Percentiles rank a stretch among this genome's conserved stretches.
These are phyloP conservation scores for Yarrowia alimentaria DNA, from an alignment of 805 yeast species.

Conservation along the genomic window DNA sequence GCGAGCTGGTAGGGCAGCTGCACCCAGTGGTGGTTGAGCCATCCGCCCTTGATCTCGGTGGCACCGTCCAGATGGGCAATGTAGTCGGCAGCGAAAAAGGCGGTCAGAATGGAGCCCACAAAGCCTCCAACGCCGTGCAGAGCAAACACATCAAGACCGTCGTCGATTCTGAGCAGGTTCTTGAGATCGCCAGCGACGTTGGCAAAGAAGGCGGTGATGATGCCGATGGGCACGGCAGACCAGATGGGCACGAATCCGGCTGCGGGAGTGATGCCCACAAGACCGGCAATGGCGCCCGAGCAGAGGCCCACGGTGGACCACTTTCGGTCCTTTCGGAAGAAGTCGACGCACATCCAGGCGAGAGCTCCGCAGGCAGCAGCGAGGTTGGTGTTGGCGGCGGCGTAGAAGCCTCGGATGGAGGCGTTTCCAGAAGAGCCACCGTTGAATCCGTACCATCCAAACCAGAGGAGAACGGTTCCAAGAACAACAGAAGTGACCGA, in stretches of 20 bases:
- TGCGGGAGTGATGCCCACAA: conserved; percentile 95
- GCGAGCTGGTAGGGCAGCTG: conserved; percentile 96
- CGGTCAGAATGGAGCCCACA: conserved; percentile 78
- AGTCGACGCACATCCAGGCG: conserved; percentile 92
- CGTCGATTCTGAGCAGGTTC: conserved; percentile 72
- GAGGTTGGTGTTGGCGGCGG: conserved; percentile 85
- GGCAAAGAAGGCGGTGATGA: conserved; percentile 71
- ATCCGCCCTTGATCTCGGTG: conserved; percentile 73
- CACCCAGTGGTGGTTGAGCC: conserved; percentile 85
- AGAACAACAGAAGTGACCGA: conserved; percentile 85
- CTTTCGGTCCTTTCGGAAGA: conserved; percentile 77
- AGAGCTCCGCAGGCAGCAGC: conserved; percentile 94
- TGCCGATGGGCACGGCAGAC: conserved; percentile 82
- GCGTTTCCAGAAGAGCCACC: conserved; percentile 98
- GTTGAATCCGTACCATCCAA: conserved; percentile 99
- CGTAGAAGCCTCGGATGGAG: conserved; percentile 90
- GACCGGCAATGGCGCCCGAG: conserved; percentile 88
- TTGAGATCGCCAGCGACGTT: conserved; percentile 85
- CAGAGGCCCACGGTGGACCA: conserved; percentile 95
- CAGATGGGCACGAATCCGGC: conserved; percentile 95
- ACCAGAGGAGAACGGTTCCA: conserved; percentile 94
- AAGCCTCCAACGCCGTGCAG: conserved; percentile 94
- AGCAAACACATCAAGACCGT: conserved; percentile 93
- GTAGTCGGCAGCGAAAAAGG: conserved; percentile 92
- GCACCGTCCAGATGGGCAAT: conserved; percentile 77